These are phyloP conservation scores for Aspergillus conjunctus DNA, from an alignment of 495 filamentous ascomycete genomes.

Conservation along the genomic window DNA sequence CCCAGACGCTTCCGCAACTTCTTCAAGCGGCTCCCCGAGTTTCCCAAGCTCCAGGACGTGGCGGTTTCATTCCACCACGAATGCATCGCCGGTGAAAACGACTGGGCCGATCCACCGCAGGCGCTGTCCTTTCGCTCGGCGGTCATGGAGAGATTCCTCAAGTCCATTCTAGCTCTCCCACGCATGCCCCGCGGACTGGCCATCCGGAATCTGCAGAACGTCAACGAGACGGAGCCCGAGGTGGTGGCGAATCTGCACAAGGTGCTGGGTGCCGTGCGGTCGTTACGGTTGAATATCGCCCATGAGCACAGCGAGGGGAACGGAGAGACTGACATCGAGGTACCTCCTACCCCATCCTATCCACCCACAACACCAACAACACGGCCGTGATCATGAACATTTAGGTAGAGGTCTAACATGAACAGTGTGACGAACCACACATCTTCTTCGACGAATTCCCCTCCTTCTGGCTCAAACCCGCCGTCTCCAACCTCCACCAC, in stretches of 20 bases:
- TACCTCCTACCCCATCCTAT: slow-evolving; percentile 4
- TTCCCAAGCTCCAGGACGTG: slow-evolving; percentile 24
- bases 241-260: slow-evolving; percentile 12
- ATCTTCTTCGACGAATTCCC: slow-evolving; percentile 19
- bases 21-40: slow-evolving; percentile 11
- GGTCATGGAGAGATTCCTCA: slow-evolving; percentile 18
- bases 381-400: too few species aligned
- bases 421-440: slow-evolving; percentile 8
- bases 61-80: slow-evolving; percentile 26
- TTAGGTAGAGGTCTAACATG: too few species aligned
- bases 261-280: slow-evolving; percentile 14
- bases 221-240: slow-evolving; percentile 12
- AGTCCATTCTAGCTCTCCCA: slow-evolving; percentile 11
- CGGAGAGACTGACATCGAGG: slow-evolving; percentile 24
- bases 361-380: too few species aligned
- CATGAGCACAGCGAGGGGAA: slow-evolving; percentile 17
- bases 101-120: slow-evolving; percentile 13
- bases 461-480: slow-evolving; percentile 30
- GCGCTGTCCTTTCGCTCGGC: slow-evolving; percentile 13
- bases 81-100: slow-evolving; percentile 9
- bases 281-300: slow-evolving; percentile 26
- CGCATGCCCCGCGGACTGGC: slow-evolving; percentile 22
- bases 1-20: slow-evolving; percentile 4
- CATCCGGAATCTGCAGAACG: slow-evolving; percentile 27
- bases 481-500: slow-evolving; percentile 23